These are phyloP conservation scores for Lonicera japonica DNA, from an alignment of 129 eudicot genomes.

Conservation along the genomic window DNA sequence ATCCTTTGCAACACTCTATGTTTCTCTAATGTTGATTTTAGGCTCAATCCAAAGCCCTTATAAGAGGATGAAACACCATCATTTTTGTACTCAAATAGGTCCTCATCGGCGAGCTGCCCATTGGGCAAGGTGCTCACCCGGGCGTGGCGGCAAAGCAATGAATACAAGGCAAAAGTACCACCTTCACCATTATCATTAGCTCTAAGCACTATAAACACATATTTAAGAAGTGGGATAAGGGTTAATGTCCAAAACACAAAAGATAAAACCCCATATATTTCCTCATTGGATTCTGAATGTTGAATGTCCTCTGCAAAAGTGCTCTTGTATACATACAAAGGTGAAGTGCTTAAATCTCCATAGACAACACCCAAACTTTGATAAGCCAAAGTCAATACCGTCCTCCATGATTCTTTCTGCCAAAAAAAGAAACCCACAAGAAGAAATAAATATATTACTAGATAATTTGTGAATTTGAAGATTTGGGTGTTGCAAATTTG, in stretches of 20 bases:
- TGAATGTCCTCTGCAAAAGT: conserved; percentile 84
- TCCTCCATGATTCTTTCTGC: conserved; percentile 79
- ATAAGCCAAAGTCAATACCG: conserved; percentile 60
- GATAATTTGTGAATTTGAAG: too few relatives aligned
- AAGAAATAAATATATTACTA: too few relatives aligned
- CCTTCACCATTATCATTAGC: conserved; percentile 93
- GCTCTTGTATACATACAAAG: conserved; percentile 69
- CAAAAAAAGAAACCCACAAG: conserved; percentile 1
- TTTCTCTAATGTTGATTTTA: conserved; percentile 56
- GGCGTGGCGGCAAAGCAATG: conserved; percentile 70
- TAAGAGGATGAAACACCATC: conserved; percentile 34
- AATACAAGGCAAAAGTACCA: conserved; percentile 78
- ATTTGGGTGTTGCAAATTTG: not conserved
- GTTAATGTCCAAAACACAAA: conserved; percentile 83
- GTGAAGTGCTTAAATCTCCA: conserved; percentile 84
- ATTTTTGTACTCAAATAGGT: conserved; percentile 48
- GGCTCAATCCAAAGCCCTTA: conserved; percentile 35
- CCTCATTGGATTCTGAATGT: conserved; percentile 69
- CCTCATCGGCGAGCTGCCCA: conserved; percentile 73
- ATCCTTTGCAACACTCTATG: conserved; percentile 47
- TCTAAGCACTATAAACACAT: conserved; percentile 67
- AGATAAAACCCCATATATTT: conserved; percentile 64
- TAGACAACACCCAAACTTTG: conserved; percentile 85
- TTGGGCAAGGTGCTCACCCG: conserved; percentile 69
- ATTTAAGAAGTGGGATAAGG: conserved; percentile 61